These are phyloP conservation scores for Phaeoacremonium minimum DNA, from an alignment of 2,329 filamentous ascomycete genomes.

Conservation along the genomic window DNA sequence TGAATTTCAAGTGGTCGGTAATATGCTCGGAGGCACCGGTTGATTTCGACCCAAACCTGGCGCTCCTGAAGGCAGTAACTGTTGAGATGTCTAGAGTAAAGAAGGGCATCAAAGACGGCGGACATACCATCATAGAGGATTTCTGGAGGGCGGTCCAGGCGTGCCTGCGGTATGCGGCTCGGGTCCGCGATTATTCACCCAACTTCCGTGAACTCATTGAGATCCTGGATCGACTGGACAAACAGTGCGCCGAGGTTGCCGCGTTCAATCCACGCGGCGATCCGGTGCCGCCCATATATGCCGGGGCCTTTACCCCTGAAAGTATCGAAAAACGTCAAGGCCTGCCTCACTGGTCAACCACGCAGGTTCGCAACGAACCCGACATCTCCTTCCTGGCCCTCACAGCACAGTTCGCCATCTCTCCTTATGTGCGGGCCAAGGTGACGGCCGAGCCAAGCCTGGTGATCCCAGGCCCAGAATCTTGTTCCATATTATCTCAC, in stretches of 20 bases:
- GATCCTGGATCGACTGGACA: background rate
- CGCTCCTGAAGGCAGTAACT: background rate
- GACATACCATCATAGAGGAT: background rate
- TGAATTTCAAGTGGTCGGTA: background rate
- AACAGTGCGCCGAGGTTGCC: no score
- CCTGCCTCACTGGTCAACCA: background rate
- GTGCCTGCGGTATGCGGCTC: background rate
- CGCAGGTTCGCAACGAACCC: background rate
- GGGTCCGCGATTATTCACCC: background rate
- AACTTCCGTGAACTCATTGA: background rate
- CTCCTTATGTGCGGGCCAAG: background rate
- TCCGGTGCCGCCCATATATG: no score
- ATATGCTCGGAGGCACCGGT: background rate
- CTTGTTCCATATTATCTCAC: no score
- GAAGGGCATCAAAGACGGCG: background rate
- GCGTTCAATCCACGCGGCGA: no score
- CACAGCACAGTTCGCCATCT: background rate
- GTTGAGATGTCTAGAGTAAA: no score
- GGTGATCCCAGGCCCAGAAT: no score
- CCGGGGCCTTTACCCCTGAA: no score
- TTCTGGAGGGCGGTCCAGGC: background rate
- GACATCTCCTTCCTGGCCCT: background rate
- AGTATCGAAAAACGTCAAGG: no score
- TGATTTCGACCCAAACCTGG: background rate
- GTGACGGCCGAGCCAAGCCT: background rate